Base-by-base conservation (phyloP, 345 rosid species). In the Ceriops tagal region DNA sequence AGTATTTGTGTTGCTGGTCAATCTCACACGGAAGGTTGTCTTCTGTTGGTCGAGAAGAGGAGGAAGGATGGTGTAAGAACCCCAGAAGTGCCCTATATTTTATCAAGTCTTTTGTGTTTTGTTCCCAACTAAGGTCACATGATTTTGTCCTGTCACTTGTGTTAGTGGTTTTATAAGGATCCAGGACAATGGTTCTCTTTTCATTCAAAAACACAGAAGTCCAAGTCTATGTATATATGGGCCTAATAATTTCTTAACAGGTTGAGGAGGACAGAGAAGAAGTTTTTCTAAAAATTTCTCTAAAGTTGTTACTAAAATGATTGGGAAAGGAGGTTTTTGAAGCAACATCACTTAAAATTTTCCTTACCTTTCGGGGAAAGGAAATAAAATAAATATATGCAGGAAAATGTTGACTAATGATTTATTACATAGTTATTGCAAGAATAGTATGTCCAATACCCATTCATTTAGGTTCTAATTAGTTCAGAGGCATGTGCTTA, bases 281-380 rank as follows among this genome's bases (percentile, higher is more conserved):
- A 79, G 75, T 61, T 82, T 91, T 80, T 68, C 89, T 37, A 49
- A 92, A 71, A 75, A 75, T 72, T 28, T 80, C 83, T 69, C 80
- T 22, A 90, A 84, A 74, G 55, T 89, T 69, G 86, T 85, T 47
- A 78, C 90, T 8, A 92, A 92, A 92, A 73, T 96, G 89, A 52
- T 74, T 95, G 67, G 88, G 85, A 68, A 87, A 90, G 76, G 92
- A 88, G 99, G 99, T 92, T 80, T 58, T 70, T 64, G 22, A 53
- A 28, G 35, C 74, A 32, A 34, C 64, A 19, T 19, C 24, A 35
- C 8, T 1, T 9, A 10, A 21, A 18, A 52, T 4, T 18, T 18
- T 19, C 22, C n/a, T 52, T 18, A 21, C 56, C 8, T 31, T 10
- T 1, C 11, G 8, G 5, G 8, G 11, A 35, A 31, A 31, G 34